phyloP scores from a whole-genome alignment of 1,139 yeast genomes.

The Suhomyces choctaworum region DNA sequence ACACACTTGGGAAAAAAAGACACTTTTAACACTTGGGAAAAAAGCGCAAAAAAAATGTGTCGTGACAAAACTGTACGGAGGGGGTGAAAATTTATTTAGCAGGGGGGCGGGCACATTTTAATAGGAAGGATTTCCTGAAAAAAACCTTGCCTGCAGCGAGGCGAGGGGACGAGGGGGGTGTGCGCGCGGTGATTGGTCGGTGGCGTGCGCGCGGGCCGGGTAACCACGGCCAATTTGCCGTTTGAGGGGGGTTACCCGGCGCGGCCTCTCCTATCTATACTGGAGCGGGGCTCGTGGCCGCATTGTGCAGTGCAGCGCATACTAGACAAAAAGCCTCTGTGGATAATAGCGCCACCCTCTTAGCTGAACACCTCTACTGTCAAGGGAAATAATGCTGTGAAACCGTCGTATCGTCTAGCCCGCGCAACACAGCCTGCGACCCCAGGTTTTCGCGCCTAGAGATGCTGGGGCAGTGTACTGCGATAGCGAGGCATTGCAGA shows the following conservation, averaged over 20 bases:
- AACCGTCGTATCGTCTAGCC: too few relatives aligned
- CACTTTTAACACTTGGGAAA: conserved; percentile 14
- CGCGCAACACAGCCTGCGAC: too few relatives aligned
- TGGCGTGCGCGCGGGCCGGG: conserved; percentile 5
- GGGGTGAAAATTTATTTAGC: conserved; percentile 4
- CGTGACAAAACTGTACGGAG: conserved; percentile 10
- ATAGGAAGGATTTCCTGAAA: conserved; percentile 11
- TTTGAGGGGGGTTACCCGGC: conserved; percentile 8
- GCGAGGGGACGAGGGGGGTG: conserved; percentile 2
- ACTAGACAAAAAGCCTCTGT: too few relatives aligned
- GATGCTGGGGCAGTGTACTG: too few relatives aligned
- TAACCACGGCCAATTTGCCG: conserved; percentile 4
- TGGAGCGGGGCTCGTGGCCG: too few relatives aligned
- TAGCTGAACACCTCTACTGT: too few relatives aligned
- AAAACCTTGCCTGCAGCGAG: conserved; percentile 2
- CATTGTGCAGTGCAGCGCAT: too few relatives aligned
- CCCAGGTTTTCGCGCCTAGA: too few relatives aligned
- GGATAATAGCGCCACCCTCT: too few relatives aligned
- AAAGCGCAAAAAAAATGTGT: conserved; percentile 10
- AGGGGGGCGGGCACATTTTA: conserved; percentile 11
- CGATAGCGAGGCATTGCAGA: too few relatives aligned
- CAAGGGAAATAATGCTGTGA: too few relatives aligned
- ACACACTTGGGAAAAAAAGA: conserved; percentile 15
- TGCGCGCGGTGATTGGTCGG: conserved; percentile 8
- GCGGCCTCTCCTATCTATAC: too few relatives aligned